Percentiles rank a stretch among this genome's conserved stretches.
Conservation (phyloP, 768 basidiomycete species). For the Russula griseocarnosa region DNA sequence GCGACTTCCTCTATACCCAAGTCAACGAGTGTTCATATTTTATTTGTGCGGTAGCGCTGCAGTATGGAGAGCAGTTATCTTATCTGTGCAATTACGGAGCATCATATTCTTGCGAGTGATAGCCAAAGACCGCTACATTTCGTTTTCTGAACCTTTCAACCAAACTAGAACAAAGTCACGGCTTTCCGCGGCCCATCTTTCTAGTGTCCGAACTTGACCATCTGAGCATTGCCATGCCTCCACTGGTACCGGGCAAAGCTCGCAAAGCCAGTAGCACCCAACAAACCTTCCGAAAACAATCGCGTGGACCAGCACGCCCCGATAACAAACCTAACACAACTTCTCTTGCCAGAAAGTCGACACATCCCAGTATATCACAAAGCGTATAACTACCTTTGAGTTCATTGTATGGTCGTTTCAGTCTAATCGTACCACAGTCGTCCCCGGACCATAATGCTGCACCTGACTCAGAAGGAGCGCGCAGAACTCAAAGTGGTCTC, state of each 20-base stretch:
- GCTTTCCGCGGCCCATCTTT: not conserved
- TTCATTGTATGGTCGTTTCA: not conserved
- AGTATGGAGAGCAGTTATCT: no score
- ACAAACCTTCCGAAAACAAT: constrained; percentile 16
- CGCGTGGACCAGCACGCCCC: not conserved
- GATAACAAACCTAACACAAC: not conserved
- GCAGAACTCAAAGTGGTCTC: constrained; percentile 1
- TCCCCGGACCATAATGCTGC: not conserved
- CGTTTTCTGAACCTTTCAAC: not conserved
- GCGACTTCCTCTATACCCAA: not conserved
- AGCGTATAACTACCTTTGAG: not conserved
- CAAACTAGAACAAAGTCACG: not conserved
- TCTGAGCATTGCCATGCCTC: constrained; percentile 2
- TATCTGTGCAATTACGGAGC: not conserved
- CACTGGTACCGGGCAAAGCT: not conserved
- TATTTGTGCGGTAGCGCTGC: no score
- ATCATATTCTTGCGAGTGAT: not conserved
- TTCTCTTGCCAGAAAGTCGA: constrained; percentile 7
- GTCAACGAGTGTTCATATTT: no score
- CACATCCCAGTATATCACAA: not conserved
- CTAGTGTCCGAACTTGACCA: not conserved
- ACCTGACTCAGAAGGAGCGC: not conserved
- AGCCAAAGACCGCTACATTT: not conserved
- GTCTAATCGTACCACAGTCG: constrained; percentile 12
- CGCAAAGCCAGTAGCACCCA: constrained; percentile 11